phyloP scores from a whole-genome alignment of 306 rosid genomes.

The Arachis hypogaea region DNA sequence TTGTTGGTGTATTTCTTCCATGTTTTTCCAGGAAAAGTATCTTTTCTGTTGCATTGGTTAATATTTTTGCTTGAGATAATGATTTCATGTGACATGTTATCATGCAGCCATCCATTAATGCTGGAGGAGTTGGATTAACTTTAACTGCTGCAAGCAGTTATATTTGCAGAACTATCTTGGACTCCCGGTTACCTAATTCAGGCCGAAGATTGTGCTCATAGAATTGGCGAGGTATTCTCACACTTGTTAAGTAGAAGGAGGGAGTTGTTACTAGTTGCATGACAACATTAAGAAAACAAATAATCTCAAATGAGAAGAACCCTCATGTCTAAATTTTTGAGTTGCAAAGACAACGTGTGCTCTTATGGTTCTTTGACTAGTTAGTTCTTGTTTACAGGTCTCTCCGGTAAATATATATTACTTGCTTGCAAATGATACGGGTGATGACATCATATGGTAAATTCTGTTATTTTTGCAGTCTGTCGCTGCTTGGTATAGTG shows the following conservation, averaged over 20 bases:
- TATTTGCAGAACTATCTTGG: slow-evolving; percentile 95
- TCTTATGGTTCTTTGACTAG: slow-evolving; percentile 34
- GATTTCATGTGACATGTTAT: slow-evolving; percentile 36
- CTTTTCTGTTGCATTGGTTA: slow-evolving; percentile 27
- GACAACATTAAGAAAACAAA: slow-evolving; percentile 24
- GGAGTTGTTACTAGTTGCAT: not conserved
- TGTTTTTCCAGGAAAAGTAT: not conserved
- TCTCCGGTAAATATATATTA: slow-evolving; percentile 87
- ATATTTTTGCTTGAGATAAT: slow-evolving; percentile 30
- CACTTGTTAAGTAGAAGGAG: slow-evolving; percentile 9
- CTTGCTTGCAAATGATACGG: slow-evolving; percentile 93
- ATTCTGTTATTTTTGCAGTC: slow-evolving; percentile 24
- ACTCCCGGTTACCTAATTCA: slow-evolving; percentile 96
- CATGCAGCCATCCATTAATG: slow-evolving; percentile 85
- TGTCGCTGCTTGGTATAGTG: slow-evolving; percentile 4
- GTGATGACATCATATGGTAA: slow-evolving; percentile 95
- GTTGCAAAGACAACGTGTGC: slow-evolving; percentile 13
- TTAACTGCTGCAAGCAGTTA: slow-evolving; percentile 94
- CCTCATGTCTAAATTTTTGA: slow-evolving; percentile 12
- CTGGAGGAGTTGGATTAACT: slow-evolving; percentile 96
- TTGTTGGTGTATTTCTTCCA: slow-evolving; percentile 20
- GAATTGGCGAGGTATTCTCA: slow-evolving; percentile 89
- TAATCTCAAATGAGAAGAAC: slow-evolving; percentile 16
- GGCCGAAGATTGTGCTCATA: slow-evolving; percentile 98
- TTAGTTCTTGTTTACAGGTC: slow-evolving; percentile 54